phyloP scores from a whole-genome alignment of 768 basidiomycete genomes.

The Mrakia gelida region DNA sequence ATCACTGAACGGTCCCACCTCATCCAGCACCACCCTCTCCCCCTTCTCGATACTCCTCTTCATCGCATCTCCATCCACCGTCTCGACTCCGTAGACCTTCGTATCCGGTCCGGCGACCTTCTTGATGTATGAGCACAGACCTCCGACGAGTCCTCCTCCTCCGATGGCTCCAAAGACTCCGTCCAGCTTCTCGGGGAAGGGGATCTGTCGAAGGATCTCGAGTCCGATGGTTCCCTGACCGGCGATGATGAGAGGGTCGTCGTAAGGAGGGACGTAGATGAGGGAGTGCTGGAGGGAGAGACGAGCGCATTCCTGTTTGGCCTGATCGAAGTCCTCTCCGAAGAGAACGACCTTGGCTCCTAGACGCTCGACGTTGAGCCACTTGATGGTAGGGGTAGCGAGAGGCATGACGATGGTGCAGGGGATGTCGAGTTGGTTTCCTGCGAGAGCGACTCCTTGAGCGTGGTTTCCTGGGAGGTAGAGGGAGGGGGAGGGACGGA shows the following conservation, averaged over 20 bases:
- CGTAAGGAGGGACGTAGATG: constrained; percentile 91
- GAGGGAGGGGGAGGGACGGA: not conserved
- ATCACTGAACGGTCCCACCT: constrained; percentile 95
- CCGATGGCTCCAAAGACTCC: constrained; percentile 88
- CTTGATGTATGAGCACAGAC: constrained; percentile 86
- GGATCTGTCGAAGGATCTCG: constrained; percentile 87
- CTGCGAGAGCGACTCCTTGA: constrained; percentile 96
- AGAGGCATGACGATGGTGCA: constrained; percentile 99
- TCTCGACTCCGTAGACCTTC: constrained; percentile 86
- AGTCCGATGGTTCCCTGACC: constrained; percentile 93
- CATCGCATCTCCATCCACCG: constrained; percentile 93
- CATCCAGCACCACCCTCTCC: constrained; percentile 71
- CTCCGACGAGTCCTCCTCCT: constrained; percentile 88
- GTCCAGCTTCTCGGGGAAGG: constrained; percentile 63
- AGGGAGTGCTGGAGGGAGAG: constrained; percentile 71
- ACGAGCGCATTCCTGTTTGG: constrained; percentile 87
- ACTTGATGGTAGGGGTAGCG: constrained; percentile 93
- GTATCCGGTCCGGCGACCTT: constrained; percentile 80
- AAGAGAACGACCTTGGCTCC: constrained; percentile 92
- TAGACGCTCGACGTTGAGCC: constrained; percentile 86
- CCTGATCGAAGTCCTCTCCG: constrained; percentile 90
- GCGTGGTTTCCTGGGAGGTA: constrained; percentile 80
- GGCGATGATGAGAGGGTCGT: constrained; percentile 93
- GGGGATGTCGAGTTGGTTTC: constrained; percentile 75
- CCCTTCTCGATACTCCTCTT: constrained; percentile 71